phyloP scores from a whole-genome alignment of 1,284 basidiomycete genomes.

The Agaricales sp. region DNA sequence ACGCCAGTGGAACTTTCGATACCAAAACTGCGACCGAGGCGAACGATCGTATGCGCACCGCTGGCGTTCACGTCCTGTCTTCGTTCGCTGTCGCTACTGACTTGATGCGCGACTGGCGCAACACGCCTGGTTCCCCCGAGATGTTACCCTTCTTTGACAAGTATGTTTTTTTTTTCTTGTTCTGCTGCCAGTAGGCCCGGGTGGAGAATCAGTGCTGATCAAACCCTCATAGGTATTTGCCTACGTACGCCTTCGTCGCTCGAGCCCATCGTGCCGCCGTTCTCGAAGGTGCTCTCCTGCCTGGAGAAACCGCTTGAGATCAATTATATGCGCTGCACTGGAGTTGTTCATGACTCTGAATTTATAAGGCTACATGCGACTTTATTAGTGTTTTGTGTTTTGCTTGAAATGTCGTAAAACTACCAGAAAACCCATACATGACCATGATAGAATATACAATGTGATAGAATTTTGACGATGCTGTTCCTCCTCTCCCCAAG shows the following conservation, averaged over 20 bases:
- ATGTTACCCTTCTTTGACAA: constrained; percentile 31
- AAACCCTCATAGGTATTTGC: neutral
- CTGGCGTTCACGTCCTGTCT: constrained; percentile 32
- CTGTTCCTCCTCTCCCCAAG: too few species aligned
- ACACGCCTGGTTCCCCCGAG: constrained; percentile 27
- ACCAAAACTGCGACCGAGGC: constrained; percentile 28
- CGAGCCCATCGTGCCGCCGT: constrained; percentile 2
- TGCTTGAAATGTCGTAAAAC: too few species aligned
- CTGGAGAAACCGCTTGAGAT: neutral
- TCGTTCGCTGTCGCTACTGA: constrained; percentile 30
- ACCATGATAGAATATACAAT: too few species aligned
- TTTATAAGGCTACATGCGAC: too few species aligned
- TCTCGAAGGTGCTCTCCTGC: neutral
- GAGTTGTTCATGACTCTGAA: too few species aligned
- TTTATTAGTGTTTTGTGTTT: too few species aligned
- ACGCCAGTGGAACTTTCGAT: constrained; percentile 31
- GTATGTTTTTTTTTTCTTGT: constrained; percentile 17
- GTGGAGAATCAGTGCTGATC: too few species aligned
- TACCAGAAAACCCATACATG: too few species aligned
- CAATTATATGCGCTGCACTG: too few species aligned
- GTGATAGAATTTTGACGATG: too few species aligned
- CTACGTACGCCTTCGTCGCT: neutral
- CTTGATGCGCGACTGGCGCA: constrained; percentile 38
- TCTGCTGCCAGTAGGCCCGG: too few species aligned
- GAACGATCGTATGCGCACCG: constrained; percentile 34